Percentiles rank a stretch among this genome's conserved stretches.
These are phyloP conservation scores for Aspergillus caelatus DNA, from an alignment of 2,329 filamentous ascomycete genomes.

Conservation along the genomic window DNA sequence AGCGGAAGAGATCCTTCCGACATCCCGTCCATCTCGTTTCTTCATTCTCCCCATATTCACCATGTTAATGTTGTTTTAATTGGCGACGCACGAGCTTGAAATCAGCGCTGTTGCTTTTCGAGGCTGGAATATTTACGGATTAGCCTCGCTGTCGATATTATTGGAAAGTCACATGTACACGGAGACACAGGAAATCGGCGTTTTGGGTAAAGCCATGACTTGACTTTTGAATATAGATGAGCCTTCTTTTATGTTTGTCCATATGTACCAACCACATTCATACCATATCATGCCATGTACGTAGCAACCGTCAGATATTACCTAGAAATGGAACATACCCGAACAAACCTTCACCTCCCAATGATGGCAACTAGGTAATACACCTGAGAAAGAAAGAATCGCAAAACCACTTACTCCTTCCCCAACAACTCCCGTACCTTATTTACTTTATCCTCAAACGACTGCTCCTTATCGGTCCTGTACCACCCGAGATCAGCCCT, in stretches of 20 bases:
- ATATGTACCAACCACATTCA: neutral
- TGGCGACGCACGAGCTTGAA: neutral
- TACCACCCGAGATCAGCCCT: conserved; percentile 14
- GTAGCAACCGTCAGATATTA: neutral
- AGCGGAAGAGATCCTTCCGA: neutral
- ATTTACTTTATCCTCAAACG: conserved; percentile 76
- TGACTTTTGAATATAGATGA: conserved; percentile 10
- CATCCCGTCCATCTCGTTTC: neutral
- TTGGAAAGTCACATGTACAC: conserved; percentile 2
- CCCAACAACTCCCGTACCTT: conserved; percentile 59
- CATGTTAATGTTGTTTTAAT: conserved; percentile 7
- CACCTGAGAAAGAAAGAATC: neutral
- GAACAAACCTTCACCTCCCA: neutral
- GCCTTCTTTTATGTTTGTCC: conserved; percentile 1
- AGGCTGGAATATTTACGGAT: neutral
- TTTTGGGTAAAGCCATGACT: conserved; percentile 12
- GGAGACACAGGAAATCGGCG: conserved; percentile 4
- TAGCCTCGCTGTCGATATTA: neutral
- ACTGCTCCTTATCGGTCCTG: conserved; percentile 84
- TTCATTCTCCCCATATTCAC: conserved; percentile 7
- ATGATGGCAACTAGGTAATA: neutral
- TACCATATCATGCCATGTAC: conserved; percentile 4
- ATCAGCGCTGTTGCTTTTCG: conserved; percentile 9
- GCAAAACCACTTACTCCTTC: conserved; percentile 19
- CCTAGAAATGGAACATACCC: neutral